A percentile compares a stretch with the other conserved stretches of the same genome.
Evolutionary conservation across 2,329 filamentous ascomycete species (phyloP).

Genomic region (Epichloe brachyelytri): DNA sequence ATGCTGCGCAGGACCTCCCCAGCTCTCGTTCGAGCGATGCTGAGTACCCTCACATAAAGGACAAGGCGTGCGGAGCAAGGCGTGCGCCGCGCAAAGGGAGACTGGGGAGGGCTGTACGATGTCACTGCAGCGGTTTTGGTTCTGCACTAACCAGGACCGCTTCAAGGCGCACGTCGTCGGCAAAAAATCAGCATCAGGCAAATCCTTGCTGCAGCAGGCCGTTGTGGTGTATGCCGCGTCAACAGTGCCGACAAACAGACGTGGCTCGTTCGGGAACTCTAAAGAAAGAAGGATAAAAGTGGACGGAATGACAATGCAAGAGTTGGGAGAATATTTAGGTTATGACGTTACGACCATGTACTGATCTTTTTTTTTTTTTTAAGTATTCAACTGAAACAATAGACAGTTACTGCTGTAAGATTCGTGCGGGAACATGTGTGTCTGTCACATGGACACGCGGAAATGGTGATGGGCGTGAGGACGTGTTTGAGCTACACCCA

Average conservation of each 20-base stretch:
- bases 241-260: not conserved
- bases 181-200: too few species aligned
- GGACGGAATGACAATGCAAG: not conserved
- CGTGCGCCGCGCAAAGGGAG: too few species aligned
- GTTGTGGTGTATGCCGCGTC: not conserved
- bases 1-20: conserved; percentile 45
- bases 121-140: not conserved
- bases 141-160: not conserved
- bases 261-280: not conserved
- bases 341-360: conserved; percentile 1
- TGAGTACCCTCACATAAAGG: conserved; percentile 52
- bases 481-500: too few species aligned
- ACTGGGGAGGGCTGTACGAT: not conserved
- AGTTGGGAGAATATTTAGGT: not conserved
- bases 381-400: not conserved
- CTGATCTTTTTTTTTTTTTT: not conserved
- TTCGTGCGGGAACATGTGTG: not conserved
- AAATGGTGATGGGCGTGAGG: too few species aligned
- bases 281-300: not conserved
- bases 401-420: not conserved
- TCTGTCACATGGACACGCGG: not conserved
- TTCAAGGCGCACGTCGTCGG: not conserved
- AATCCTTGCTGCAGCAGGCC: not conserved
- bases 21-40: conserved; percentile 53
- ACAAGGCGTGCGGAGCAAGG: not conserved